phyloP scores from a whole-genome alignment of 805 yeast species.

The Saccharomycopsis javanensis region DNA sequence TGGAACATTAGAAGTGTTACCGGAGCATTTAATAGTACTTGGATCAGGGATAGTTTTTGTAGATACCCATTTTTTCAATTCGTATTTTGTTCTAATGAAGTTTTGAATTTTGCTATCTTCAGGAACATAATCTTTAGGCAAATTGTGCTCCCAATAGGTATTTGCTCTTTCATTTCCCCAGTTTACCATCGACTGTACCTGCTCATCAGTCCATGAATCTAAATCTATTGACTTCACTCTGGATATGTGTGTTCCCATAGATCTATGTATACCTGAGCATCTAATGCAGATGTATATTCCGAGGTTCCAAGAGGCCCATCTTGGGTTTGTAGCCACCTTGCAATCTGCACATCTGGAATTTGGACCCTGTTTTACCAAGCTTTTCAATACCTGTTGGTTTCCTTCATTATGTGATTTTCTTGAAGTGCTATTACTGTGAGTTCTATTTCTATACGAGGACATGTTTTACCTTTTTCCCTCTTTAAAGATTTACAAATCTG shows the following conservation, averaged over 20 bases:
- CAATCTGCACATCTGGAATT: conserved; percentile 88
- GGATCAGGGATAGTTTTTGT: conserved; percentile 55
- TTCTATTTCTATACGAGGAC: neutral
- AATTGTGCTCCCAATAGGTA: conserved; percentile 69
- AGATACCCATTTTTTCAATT: conserved; percentile 75
- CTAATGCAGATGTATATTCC: conserved; percentile 90
- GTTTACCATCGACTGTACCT: conserved; percentile 65
- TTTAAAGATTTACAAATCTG: too few species aligned
- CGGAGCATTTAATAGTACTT: conserved; percentile 13
- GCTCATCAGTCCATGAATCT: conserved; percentile 95
- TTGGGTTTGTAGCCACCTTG: conserved; percentile 78
- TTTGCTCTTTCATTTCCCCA: conserved; percentile 87
- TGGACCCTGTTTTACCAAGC: conserved; percentile 63
- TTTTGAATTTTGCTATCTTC: conserved; percentile 78
- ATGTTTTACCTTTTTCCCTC: too few species aligned
- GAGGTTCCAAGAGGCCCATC: conserved; percentile 97
- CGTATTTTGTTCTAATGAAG: conserved; percentile 88
- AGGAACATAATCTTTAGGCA: conserved; percentile 65
- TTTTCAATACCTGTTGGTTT: conserved; percentile 55
- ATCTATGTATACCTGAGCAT: conserved; percentile 92
- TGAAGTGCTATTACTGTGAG: neutral
- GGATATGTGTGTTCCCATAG: conserved; percentile 92
- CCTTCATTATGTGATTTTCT: conserved; percentile 11
- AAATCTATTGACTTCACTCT: conserved; percentile 89
- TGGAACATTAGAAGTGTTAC: conserved; percentile 16